Base-by-base conservation (phyloP, 1,139 yeast genomes). In the Lizanozyma gosingica region DNA sequence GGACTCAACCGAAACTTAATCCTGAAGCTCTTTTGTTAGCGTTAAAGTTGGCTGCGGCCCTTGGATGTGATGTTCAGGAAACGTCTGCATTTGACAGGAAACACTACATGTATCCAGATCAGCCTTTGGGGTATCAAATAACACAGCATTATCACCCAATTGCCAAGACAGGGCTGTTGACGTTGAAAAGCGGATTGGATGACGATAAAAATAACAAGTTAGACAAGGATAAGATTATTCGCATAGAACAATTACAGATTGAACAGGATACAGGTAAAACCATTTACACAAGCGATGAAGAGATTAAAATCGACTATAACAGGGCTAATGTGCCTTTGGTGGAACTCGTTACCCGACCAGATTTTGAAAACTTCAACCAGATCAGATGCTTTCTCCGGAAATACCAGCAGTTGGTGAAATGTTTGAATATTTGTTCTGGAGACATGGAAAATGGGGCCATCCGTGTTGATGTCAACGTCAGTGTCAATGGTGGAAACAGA, bases 201-300 rank as follows among this genome's bases (percentile, higher is more conserved):
- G 80, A 76, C 6, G 29, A 22, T 6, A 11, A 11, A 6, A 22
- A 22, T 11, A 6, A 22, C 29, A 22, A 11, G 11, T 66, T 78
- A 1, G 57, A 63, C 1, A 57, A 60, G 4, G 53, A 53, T 2
- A 67, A 72, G 42, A 52, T 43, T 4, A 77, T 81, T 4, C 50
- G 65, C 3, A 78, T 90, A 34, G 79, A 73, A 42, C 96, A 88
- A 57, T 62, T 90, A 33, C 97, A 90, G 57, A 63, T 90, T 18
- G 97, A 90, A 53, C 97, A 90, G 59, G 98, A 92, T 56, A 92
- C 98, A 0, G 98, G 95, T 2, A 83, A 87, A 52, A 75, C 94
- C 0, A 67, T 73, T 8, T 83, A 88, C 55, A 66, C 71, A 35
- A 67, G 68, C 39, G 73, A 60, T 44, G 57, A 55, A n/a, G 45